phyloP scores from a whole-genome alignment of 1,139 yeast species.

The Arxiozyma bovina region DNA sequence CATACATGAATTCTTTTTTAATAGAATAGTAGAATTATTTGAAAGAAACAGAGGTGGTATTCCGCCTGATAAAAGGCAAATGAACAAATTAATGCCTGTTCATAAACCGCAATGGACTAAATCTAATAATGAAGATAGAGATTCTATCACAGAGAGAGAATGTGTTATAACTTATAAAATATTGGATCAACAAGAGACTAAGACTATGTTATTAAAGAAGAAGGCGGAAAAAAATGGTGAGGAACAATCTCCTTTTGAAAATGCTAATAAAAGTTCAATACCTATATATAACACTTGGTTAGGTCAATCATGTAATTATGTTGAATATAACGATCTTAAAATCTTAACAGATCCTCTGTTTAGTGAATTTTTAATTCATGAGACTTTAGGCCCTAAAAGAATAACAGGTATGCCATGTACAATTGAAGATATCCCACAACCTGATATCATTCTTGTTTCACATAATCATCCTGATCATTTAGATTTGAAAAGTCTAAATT shows the following conservation, averaged over 20 bases:
- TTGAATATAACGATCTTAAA: slow-evolving; percentile 64
- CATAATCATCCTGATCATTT: slow-evolving; percentile 96
- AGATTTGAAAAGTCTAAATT: slow-evolving; percentile 50
- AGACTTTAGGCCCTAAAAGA: slow-evolving; percentile 70
- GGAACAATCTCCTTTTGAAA: not conserved
- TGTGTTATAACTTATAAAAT: slow-evolving; percentile 11
- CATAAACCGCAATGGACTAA: slow-evolving; percentile 39
- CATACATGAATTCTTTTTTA: slow-evolving; percentile 69
- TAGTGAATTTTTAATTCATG: slow-evolving; percentile 55
- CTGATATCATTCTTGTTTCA: slow-evolving; percentile 70
- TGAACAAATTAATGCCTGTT: slow-evolving; percentile 50
- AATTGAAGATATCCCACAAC: slow-evolving; percentile 51
- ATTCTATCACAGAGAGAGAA: slow-evolving; percentile 33
- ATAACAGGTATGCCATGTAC: slow-evolving; percentile 64
- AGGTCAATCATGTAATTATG: slow-evolving; percentile 80
- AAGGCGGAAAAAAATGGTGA: not conserved
- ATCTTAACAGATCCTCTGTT: slow-evolving; percentile 81
- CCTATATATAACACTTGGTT: slow-evolving; percentile 62
- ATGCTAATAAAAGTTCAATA: slow-evolving; percentile 6
- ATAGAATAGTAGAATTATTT: slow-evolving; percentile 61
- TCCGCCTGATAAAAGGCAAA: slow-evolving; percentile 40
- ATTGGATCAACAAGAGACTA: slow-evolving; percentile 20
- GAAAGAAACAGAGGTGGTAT: slow-evolving; percentile 65
- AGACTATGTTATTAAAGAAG: not conserved
- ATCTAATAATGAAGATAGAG: not conserved